Evolutionary conservation across 768 basidiomycete species (phyloP).

Genomic region (Serendipita sp.): DNA sequence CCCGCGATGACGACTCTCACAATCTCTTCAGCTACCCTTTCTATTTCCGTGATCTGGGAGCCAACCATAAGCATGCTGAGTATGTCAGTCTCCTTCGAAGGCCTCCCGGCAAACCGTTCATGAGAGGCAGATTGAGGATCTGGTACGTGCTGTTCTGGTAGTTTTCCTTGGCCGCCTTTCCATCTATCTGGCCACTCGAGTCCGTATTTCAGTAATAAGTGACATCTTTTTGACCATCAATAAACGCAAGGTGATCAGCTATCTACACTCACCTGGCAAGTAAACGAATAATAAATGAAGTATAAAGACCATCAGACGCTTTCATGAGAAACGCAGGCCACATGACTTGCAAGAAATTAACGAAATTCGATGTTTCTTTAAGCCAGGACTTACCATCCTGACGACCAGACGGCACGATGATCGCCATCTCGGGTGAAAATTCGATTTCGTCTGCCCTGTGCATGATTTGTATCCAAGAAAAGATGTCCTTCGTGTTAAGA

Average conservation of each 20-base stretch:
- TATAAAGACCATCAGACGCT: constrained; percentile 2
- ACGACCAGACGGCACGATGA: not conserved
- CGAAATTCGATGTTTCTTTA: not conserved
- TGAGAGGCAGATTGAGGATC: constrained; percentile 2
- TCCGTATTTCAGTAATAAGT: constrained; percentile 1
- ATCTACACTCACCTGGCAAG: not conserved
- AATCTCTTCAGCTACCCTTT: not conserved
- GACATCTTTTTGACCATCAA: not conserved
- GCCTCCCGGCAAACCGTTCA: not conserved
- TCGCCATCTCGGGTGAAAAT: constrained; percentile 5
- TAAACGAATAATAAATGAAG: not conserved
- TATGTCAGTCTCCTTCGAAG: not conserved
- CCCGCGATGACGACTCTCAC: not conserved
- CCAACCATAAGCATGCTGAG: not conserved
- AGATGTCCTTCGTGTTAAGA: constrained; percentile 1
- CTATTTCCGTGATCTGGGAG: not conserved
- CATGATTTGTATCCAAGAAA: constrained; percentile 3
- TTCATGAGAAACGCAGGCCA: constrained; percentile 5
- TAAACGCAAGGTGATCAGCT: not conserved
- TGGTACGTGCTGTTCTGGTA: constrained; percentile 2
- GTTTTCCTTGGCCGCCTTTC: not conserved
- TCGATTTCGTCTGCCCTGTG: constrained; percentile 3
- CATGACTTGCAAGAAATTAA: not conserved
- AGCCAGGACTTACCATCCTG: not conserved
- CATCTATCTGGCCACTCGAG: constrained; percentile 6